Conservation (phyloP, 2,329 filamentous ascomycete genomes). For the Metarhizium brunneum region DNA sequence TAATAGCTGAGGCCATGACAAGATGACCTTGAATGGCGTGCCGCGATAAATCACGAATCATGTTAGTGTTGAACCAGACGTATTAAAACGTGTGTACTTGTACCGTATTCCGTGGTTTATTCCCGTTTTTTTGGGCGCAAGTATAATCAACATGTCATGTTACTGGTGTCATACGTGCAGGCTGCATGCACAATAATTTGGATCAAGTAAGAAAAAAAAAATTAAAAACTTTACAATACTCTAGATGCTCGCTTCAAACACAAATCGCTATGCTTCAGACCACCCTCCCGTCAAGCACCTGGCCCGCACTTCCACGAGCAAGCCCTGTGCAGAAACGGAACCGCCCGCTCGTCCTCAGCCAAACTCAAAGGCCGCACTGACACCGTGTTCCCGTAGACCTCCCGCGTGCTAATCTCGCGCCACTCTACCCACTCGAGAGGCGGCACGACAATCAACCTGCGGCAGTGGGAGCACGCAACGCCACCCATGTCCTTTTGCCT, state of each 20-base stretch:
- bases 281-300: conserved; percentile 14
- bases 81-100: too few species aligned
- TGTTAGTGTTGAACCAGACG: too few species aligned
- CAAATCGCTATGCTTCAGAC: not conserved
- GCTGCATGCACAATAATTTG: too few species aligned
- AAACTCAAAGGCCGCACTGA: conserved; percentile 18
- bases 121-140: too few species aligned
- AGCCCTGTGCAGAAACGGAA: conserved; percentile 38
- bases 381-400: not conserved
- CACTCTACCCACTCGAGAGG: conserved; percentile 54
- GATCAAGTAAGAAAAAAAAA: too few species aligned
- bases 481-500: conserved; percentile 38
- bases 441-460: conserved; percentile 38
- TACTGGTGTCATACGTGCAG: too few species aligned
- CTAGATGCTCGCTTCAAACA: not conserved
- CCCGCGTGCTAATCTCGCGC: conserved; percentile 31
- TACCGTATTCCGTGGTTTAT: too few species aligned
- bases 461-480: conserved; percentile 42
- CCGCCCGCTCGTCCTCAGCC: conserved; percentile 23
- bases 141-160: too few species aligned
- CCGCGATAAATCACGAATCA: too few species aligned
- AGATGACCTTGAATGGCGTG: too few species aligned
- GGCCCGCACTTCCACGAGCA: conserved; percentile 43
- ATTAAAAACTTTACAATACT: not conserved
- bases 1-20: too few species aligned